Conservation (phyloP, 192 early-diverging fungal species). For the Dissophora ornata region DNA sequence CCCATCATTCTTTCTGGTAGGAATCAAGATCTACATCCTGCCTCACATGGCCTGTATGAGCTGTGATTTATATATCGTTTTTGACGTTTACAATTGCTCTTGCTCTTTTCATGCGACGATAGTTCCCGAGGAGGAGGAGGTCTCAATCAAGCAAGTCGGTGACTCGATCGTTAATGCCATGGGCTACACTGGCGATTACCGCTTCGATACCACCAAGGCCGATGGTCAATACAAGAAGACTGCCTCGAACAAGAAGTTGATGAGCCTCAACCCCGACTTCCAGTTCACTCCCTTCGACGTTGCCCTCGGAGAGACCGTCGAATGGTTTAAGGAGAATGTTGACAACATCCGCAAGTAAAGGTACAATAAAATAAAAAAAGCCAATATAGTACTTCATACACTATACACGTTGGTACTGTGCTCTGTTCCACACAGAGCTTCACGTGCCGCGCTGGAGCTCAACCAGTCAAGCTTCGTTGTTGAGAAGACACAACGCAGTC, state of each 20-base stretch:
- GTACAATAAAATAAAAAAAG: not conserved
- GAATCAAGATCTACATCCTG: not conserved
- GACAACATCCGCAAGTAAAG: constrained; percentile 70
- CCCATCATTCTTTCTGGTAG: constrained; percentile 86
- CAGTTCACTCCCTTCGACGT: constrained; percentile 82
- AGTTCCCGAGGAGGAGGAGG: constrained; percentile 82
- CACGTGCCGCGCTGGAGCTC: too few species aligned
- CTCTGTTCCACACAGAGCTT: too few species aligned
- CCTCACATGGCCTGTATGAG: too few species aligned
- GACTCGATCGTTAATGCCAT: constrained; percentile 78
- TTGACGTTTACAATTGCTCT: constrained; percentile 8
- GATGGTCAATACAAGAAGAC: constrained; percentile 91
- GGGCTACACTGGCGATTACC: constrained; percentile 72
- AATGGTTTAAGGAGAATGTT: constrained; percentile 81
- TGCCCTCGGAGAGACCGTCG: constrained; percentile 74
- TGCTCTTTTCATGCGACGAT: constrained; percentile 7
- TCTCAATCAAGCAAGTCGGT: constrained; percentile 82
- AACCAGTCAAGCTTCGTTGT: too few species aligned
- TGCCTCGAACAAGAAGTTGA: constrained; percentile 82
- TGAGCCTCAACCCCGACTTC: constrained; percentile 76
- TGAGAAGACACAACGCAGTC: too few species aligned
- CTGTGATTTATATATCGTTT: too few species aligned
- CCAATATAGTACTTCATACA: not conserved
- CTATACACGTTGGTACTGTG: too few species aligned
- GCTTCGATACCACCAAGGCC: constrained; percentile 77